Percentiles rank a stretch among this genome's conserved stretches.
phyloP scores from a whole-genome alignment of 2,329 filamentous ascomycete species.

The Lasiodiplodia sp. region DNA sequence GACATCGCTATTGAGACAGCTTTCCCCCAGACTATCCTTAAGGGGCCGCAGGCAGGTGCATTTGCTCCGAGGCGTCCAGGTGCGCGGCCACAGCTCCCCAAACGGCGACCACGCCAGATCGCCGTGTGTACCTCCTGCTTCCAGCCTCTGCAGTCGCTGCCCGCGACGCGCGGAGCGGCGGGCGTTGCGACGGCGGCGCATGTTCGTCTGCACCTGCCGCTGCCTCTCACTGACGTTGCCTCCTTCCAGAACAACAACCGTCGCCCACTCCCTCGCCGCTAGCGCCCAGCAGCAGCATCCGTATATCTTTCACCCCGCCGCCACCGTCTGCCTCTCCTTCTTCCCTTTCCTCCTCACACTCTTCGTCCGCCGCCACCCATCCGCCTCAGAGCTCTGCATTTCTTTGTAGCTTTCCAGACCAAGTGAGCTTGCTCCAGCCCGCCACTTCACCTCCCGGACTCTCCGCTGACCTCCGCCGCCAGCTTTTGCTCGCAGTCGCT shows the following conservation, averaged over 20 bases:
- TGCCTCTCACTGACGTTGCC: constrained; percentile 31
- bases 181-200: constrained; percentile 23
- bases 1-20: constrained; percentile 31
- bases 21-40: constrained; percentile 28
- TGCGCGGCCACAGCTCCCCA: constrained; percentile 25
- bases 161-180: constrained; percentile 10
- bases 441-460: background rate
- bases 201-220: constrained; percentile 31
- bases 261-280: constrained; percentile 27
- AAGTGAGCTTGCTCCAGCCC: constrained; percentile 37
- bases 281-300: constrained; percentile 33
- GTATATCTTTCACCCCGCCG: constrained; percentile 34
- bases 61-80: constrained; percentile 11
- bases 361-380: constrained; percentile 47
- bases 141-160: constrained; percentile 14
- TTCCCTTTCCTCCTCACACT: constrained; percentile 42
- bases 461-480: constrained; percentile 21
- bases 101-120: constrained; percentile 13
- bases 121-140: constrained; percentile 19
- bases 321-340: constrained; percentile 34
- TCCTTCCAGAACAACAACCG: constrained; percentile 29
- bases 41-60: constrained; percentile 24
- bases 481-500: constrained; percentile 50
- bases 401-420: constrained; percentile 52
- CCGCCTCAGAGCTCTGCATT: constrained; percentile 52